phyloP scores from a whole-genome alignment of 2,329 filamentous ascomycete species.

The Alternaria burnsii region DNA sequence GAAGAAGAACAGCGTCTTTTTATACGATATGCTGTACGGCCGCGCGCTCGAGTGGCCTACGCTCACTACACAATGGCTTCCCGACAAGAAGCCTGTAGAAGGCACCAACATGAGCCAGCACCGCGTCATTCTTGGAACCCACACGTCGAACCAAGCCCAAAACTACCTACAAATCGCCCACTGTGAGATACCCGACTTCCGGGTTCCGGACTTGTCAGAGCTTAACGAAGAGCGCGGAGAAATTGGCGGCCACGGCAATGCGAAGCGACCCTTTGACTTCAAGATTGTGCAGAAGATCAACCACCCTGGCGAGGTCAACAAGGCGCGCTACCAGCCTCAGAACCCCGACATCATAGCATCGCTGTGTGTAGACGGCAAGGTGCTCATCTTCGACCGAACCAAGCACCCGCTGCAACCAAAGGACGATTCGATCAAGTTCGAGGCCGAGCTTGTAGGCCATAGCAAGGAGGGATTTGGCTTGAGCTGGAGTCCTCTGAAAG shows the following conservation, averaged over 20 bases:
- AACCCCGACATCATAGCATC: conserved; percentile 97
- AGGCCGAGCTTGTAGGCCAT: conserved; percentile 87
- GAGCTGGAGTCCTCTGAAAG: conserved; percentile 86
- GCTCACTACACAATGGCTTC: conserved; percentile 97
- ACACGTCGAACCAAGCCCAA: conserved; percentile 83
- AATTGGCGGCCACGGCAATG: conserved; percentile 88
- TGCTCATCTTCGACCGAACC: conserved; percentile 94
- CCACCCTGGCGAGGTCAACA: conserved; percentile 97
- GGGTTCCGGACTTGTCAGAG: conserved; percentile 76
- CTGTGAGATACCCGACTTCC: conserved; percentile 86
- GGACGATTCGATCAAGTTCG: conserved; percentile 72
- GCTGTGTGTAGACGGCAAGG: conserved; percentile 83
- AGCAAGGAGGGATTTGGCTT: conserved; percentile 89
- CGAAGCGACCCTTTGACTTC: conserved; percentile 82
- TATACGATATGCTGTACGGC: conserved; percentile 96
- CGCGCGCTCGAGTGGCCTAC: conserved; percentile 98
- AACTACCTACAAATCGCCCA: conserved; percentile 97
- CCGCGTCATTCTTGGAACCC: conserved; percentile 90
- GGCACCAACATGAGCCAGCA: conserved; percentile 89
- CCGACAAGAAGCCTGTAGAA: conserved; percentile 70
- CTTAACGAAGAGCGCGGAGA: conserved; percentile 93
- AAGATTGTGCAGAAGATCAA: conserved; percentile 95
- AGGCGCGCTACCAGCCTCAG: conserved; percentile 96
- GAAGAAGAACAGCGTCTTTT: conserved; percentile 99
- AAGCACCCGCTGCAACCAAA: conserved; percentile 84